Percentiles rank a stretch among this genome's conserved stretches.
phyloP scores from a whole-genome alignment of 768 basidiomycete species.

The Russula foetens region DNA sequence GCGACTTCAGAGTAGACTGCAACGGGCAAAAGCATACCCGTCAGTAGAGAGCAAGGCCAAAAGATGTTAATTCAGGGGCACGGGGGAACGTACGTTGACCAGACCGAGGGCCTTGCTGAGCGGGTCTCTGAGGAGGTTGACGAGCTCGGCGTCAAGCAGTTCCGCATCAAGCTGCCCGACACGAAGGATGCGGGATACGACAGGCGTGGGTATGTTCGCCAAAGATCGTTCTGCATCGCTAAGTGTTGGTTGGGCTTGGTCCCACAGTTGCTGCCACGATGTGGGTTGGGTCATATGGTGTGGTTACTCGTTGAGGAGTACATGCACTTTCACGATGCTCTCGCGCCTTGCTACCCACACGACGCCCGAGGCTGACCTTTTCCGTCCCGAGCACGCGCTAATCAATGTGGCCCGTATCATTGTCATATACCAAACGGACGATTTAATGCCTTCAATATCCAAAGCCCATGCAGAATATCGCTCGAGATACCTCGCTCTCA shows the following conservation, averaged over 20 bases:
- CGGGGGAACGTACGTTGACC: conserved; percentile 42
- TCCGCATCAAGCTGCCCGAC: conserved; percentile 91
- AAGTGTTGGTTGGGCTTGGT: conserved; percentile 47
- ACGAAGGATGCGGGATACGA: conserved; percentile 43
- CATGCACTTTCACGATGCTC: no score
- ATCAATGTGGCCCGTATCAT: background rate
- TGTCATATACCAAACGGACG: background rate
- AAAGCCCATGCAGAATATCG: background rate
- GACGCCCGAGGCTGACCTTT: background rate
- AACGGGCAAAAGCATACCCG: background rate
- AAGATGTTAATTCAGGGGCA: conserved; percentile 20
- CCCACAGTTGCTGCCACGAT: conserved; percentile 59
- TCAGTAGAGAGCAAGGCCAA: background rate
- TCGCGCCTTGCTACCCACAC: background rate
- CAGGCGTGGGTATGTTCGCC: conserved; percentile 21
- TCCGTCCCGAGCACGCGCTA: background rate
- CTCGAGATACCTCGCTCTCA: background rate
- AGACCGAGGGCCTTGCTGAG: conserved; percentile 60
- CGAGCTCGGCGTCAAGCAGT: conserved; percentile 82
- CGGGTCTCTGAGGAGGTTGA: conserved; percentile 76
- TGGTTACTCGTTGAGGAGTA: background rate
- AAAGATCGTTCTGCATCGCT: conserved; percentile 38
- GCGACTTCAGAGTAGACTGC: conserved; percentile 50
- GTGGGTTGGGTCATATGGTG: conserved; percentile 10
- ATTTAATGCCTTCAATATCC: no score